Evolutionary conservation across 352 stramenopile genomes (phyloP).

Genomic region (Pythium diclinum): DNA sequence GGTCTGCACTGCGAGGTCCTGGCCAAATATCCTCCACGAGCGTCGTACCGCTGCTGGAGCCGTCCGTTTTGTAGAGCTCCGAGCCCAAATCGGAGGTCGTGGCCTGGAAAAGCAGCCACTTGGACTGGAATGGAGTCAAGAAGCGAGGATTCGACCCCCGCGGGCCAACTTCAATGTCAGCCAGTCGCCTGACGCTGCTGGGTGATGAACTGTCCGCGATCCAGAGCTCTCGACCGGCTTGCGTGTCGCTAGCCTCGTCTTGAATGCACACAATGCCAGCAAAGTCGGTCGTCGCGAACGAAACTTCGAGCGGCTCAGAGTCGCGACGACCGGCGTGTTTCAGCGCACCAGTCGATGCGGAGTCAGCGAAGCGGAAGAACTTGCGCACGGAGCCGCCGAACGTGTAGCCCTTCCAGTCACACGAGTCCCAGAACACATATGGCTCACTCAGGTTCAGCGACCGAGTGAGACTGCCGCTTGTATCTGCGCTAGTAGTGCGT

Average conservation of each 20-base stretch:
- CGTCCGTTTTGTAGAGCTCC: conserved; percentile 68
- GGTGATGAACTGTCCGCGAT: conserved; percentile 33
- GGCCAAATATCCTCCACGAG: conserved; percentile 53
- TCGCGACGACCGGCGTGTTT: conserved; percentile 63
- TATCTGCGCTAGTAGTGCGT: background rate
- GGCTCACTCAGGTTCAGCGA: conserved; percentile 25
- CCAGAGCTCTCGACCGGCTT: conserved; percentile 60
- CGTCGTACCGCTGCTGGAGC: conserved; percentile 36
- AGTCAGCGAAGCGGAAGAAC: conserved; percentile 81
- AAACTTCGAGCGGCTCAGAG: conserved; percentile 34
- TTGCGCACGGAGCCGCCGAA: conserved; percentile 45
- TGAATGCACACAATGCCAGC: conserved; percentile 75
- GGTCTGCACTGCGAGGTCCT: conserved; percentile 45
- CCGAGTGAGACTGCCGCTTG: background rate
- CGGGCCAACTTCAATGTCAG: conserved; percentile 38
- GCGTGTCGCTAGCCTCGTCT: conserved; percentile 8
- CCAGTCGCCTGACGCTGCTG: conserved; percentile 40
- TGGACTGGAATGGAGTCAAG: conserved; percentile 39
- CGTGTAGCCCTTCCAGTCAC: conserved; percentile 62
- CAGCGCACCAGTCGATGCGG: conserved; percentile 44
- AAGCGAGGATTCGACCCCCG: conserved; percentile 39
- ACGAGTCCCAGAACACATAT: conserved; percentile 72
- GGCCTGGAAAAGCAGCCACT: conserved; percentile 55
- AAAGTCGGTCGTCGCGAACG: conserved; percentile 42
- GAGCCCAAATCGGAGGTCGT: conserved; percentile 32